Percentiles rank a stretch among this genome's conserved stretches.
phyloP scores from a whole-genome alignment of 305 asterid genomes.

The Coffea humblotiana region DNA sequence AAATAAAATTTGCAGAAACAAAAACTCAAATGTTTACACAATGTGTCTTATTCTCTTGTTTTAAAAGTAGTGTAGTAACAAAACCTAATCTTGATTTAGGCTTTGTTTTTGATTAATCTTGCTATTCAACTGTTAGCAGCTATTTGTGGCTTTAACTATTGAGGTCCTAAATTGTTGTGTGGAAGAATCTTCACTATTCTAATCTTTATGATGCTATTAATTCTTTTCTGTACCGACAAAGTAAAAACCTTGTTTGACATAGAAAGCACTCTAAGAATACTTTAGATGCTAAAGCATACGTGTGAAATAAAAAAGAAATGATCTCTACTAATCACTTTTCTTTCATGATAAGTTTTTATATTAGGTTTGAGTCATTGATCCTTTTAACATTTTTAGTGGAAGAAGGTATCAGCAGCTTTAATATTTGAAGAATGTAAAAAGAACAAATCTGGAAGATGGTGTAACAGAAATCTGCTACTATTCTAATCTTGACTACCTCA shows the following conservation, averaged over 20 bases:
- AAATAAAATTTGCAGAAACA: no score
- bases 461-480: background rate
- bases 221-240: background rate
- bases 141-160: background rate
- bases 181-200: slow-evolving; percentile 4
- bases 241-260: background rate
- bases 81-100: background rate
- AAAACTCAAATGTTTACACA: no score
- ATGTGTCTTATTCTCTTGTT: no score
- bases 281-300: slow-evolving; percentile 1
- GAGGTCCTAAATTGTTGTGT: background rate
- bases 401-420: background rate
- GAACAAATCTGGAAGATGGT: background rate
- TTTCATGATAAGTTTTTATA: background rate
- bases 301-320: background rate
- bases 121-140: background rate
- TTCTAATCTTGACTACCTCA: background rate
- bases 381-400: no score
- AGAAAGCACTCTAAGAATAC: slow-evolving; percentile 21
- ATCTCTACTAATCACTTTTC: background rate
- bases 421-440: background rate
- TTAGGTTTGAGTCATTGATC: background rate
- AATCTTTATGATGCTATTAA: background rate
- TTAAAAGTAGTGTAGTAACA: no score
- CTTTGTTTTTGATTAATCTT: background rate